phyloP scores from a whole-genome alignment of 495 filamentous ascomycete genomes.

The Rhizodiscina lignyota region DNA sequence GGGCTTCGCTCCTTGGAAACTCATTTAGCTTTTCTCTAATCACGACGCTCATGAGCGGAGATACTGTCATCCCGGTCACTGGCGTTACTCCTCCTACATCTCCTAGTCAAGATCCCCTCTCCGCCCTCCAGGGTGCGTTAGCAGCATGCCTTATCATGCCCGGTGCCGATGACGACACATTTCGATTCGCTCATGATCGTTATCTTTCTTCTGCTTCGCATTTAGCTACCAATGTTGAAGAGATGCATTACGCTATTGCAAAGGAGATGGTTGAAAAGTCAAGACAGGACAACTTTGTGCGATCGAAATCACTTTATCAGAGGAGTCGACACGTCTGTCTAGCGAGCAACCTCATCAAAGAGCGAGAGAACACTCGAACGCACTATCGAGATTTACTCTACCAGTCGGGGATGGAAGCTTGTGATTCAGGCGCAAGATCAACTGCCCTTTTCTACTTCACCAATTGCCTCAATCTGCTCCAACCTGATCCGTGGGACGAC shows the following conservation, averaged over 20 bases:
- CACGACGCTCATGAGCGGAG: conserved; percentile 55
- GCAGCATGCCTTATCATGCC: conserved; percentile 60
- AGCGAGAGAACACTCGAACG: conserved; percentile 36
- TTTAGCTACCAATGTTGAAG: conserved; percentile 29
- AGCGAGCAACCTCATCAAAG: conserved; percentile 52
- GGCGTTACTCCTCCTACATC: conserved; percentile 8
- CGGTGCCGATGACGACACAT: conserved; percentile 60
- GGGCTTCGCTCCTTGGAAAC: conserved; percentile 65
- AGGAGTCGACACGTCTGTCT: conserved; percentile 63
- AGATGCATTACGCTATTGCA: conserved; percentile 81
- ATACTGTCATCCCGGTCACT: conserved; percentile 8
- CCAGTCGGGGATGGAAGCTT: conserved; percentile 56
- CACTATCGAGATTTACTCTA: conserved; percentile 57
- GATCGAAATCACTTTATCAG: conserved; percentile 36
- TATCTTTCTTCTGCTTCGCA: conserved; percentile 35
- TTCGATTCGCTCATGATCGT: conserved; percentile 67
- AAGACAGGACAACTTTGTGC: conserved; percentile 34
- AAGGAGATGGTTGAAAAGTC: conserved; percentile 60
- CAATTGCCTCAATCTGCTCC: conserved; percentile 58
- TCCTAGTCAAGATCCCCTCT: conserved; percentile 37
- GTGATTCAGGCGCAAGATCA: conserved; percentile 62
- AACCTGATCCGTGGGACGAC: conserved; percentile 62
- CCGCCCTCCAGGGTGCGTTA: conserved; percentile 61
- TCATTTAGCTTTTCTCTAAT: conserved; percentile 67
- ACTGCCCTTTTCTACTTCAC: conserved; percentile 66